Evolutionary conservation across 305 asterid genomes (phyloP).

Genomic region (Petunia hybrid): DNA sequence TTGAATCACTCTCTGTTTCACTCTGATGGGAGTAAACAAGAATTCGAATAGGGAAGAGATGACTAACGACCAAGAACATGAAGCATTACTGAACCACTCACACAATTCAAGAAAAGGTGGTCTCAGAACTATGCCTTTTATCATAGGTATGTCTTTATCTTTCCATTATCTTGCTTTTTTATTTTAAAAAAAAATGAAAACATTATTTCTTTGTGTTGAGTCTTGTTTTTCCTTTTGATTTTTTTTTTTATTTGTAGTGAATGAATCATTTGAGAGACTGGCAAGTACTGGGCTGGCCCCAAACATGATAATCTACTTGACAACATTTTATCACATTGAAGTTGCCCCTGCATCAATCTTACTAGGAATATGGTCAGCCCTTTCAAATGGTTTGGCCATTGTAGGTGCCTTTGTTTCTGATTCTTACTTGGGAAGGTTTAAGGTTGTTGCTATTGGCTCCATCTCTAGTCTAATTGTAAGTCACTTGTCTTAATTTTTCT

Average conservation of each 20-base stretch:
- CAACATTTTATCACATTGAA: conserved; percentile 55
- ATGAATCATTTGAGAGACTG: conserved; percentile 62
- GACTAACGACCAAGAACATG: not conserved
- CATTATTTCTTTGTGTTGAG: too few relatives aligned
- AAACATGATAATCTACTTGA: conserved; percentile 67
- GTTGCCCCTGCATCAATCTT: conserved; percentile 52
- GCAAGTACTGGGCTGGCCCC: conserved; percentile 65
- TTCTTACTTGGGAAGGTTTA: conserved; percentile 61
- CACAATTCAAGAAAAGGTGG: not conserved
- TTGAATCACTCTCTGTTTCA: not conserved
- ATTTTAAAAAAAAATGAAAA: too few relatives aligned
- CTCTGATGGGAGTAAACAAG: not conserved
- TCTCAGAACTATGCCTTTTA: not conserved
- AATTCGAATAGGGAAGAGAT: not conserved
- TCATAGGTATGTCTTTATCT: not conserved
- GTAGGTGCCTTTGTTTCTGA: conserved; percentile 71
- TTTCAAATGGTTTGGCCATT: conserved; percentile 52
- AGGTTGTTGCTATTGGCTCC: conserved; percentile 39
- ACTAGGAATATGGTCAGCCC: conserved; percentile 61
- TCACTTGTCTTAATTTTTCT: conserved; percentile 9
- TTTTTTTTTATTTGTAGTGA: conserved; percentile 38
- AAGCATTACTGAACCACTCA: not conserved
- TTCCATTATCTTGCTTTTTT: not conserved
- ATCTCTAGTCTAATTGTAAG: conserved; percentile 1
- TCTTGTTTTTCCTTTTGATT: not conserved